Evolutionary conservation across 2,329 filamentous ascomycete genomes (phyloP).

Genomic region (Alternaria burnsii): DNA sequence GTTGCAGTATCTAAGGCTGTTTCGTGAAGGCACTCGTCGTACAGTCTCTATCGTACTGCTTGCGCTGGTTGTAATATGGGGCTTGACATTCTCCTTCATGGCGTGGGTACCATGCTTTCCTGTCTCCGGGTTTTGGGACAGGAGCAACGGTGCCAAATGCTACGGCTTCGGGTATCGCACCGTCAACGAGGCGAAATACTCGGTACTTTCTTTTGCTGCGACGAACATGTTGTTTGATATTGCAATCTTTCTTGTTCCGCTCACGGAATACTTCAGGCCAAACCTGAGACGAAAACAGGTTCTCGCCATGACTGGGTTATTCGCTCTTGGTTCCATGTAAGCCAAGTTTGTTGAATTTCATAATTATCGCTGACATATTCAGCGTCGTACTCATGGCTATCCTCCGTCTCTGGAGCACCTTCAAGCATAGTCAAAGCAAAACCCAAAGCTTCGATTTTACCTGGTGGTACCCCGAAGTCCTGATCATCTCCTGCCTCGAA

Average conservation of each 20-base stretch:
- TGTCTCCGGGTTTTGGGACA: slow-evolving; percentile 31
- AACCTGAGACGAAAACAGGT: slow-evolving; percentile 34
- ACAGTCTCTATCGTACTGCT: slow-evolving; percentile 26
- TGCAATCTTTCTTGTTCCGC: slow-evolving; percentile 38
- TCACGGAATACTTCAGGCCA: slow-evolving; percentile 35
- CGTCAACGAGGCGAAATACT: slow-evolving; percentile 21
- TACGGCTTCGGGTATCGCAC: slow-evolving; percentile 36
- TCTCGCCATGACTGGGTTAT: slow-evolving; percentile 38
- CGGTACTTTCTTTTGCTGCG: slow-evolving; percentile 34
- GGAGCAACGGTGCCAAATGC: slow-evolving; percentile 27
- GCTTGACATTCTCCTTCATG: slow-evolving; percentile 38
- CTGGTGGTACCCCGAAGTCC: slow-evolving; percentile 40
- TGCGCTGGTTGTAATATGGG: slow-evolving; percentile 34
- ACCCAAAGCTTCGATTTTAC: slow-evolving; percentile 39
- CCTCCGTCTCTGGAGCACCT: slow-evolving; percentile 39
- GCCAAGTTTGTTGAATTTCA: not conserved
- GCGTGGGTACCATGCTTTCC: slow-evolving; percentile 45
- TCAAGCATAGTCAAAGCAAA: slow-evolving; percentile 25
- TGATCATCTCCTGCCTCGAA: slow-evolving; percentile 46
- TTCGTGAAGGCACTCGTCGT: slow-evolving; percentile 31
- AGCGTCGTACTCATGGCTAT: slow-evolving; percentile 43
- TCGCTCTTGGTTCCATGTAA: slow-evolving; percentile 38
- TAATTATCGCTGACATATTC: slow-evolving; percentile 6
- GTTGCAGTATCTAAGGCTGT: slow-evolving; percentile 46
- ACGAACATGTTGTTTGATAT: slow-evolving; percentile 46